phyloP scores from a whole-genome alignment of 2,329 filamentous ascomycete genomes.

The Keithomyces neogunnii region DNA sequence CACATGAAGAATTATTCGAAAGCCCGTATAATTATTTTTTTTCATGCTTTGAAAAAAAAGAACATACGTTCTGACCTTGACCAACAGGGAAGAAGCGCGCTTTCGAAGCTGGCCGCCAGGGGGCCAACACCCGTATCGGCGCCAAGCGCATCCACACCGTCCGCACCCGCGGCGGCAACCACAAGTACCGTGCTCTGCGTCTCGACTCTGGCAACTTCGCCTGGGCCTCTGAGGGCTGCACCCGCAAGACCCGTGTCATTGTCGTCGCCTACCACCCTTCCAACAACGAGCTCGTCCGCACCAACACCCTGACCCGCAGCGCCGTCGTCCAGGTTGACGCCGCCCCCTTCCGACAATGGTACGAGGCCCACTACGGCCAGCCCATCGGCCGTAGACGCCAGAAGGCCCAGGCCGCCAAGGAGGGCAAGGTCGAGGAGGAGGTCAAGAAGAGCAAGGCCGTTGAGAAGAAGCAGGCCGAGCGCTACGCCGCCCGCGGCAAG shows the following conservation, averaged over 20 bases:
- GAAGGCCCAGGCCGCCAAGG: conserved; percentile 58
- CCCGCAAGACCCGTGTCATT: conserved; percentile 99
- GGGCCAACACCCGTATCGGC: conserved; percentile 99
- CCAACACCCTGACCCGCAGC: conserved; percentile 99
- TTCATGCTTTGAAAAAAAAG: background rate
- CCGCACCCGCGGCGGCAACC: conserved; percentile 96
- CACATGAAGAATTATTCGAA: conserved; percentile 35
- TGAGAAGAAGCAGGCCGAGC: conserved; percentile 91
- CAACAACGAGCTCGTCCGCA: conserved; percentile 99
- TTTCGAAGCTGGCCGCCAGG: conserved; percentile 99
- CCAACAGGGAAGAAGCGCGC: conserved; percentile 86
- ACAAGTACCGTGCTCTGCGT: conserved; percentile 98
- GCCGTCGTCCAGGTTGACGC: conserved; percentile 99
- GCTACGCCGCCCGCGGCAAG: conserved; percentile 79
- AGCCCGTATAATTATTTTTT: conserved; percentile 50
- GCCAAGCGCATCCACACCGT: conserved; percentile 93
- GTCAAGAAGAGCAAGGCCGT: conserved; percentile 92
- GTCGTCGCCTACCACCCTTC: conserved; percentile 97
- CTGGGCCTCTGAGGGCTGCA: conserved; percentile 95
- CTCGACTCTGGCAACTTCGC: conserved; percentile 99
- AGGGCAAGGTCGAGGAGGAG: conserved; percentile 57
- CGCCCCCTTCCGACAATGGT: conserved; percentile 99
- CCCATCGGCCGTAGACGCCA: conserved; percentile 83
- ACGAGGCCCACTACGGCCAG: conserved; percentile 98
- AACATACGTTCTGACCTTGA: conserved; percentile 65